Percentiles rank a stretch among this genome's conserved stretches.
These are phyloP conservation scores for Lentinula sp. DNA, from an alignment of 768 basidiomycete genomes.

Conservation along the genomic window DNA sequence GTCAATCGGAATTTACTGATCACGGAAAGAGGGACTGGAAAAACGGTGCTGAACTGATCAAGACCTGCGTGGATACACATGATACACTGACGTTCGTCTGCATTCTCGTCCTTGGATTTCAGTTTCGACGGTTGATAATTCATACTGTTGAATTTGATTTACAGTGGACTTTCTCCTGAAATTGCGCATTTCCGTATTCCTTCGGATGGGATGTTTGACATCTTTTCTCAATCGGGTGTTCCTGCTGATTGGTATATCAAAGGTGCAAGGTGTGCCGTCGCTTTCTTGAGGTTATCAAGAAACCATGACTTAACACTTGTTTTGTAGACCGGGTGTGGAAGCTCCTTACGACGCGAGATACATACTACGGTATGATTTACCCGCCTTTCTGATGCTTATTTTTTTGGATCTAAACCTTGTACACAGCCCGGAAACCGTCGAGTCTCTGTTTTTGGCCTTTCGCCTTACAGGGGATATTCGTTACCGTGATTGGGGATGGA, in stretches of 20 bases:
- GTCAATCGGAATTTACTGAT: slow-evolving; percentile 51
- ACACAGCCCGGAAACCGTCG: slow-evolving; percentile 83
- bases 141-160: neutral
- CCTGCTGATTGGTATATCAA: slow-evolving; percentile 90
- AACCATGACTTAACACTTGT: neutral
- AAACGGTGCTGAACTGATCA: slow-evolving; percentile 72
- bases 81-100: slow-evolving; percentile 70
- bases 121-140: too few species aligned
- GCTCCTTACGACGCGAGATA: slow-evolving; percentile 83
- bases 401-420: neutral
- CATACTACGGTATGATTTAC: slow-evolving; percentile 66
- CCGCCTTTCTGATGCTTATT: neutral
- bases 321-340: slow-evolving; percentile 26
- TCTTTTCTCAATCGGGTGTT: slow-evolving; percentile 23
- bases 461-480: slow-evolving; percentile 79
- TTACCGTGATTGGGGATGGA: slow-evolving; percentile 84
- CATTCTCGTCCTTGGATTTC: neutral
- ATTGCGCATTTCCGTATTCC: slow-evolving; percentile 79
- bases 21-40: slow-evolving; percentile 73
- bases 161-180: slow-evolving; percentile 81
- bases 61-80: slow-evolving; percentile 85
- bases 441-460: slow-evolving; percentile 88
- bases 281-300: neutral
- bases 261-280: slow-evolving; percentile 49
- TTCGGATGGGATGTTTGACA: slow-evolving; percentile 43